These are phyloP conservation scores for Bruguiera sexangula DNA, from an alignment of 345 rosid species.

Conservation along the genomic window DNA sequence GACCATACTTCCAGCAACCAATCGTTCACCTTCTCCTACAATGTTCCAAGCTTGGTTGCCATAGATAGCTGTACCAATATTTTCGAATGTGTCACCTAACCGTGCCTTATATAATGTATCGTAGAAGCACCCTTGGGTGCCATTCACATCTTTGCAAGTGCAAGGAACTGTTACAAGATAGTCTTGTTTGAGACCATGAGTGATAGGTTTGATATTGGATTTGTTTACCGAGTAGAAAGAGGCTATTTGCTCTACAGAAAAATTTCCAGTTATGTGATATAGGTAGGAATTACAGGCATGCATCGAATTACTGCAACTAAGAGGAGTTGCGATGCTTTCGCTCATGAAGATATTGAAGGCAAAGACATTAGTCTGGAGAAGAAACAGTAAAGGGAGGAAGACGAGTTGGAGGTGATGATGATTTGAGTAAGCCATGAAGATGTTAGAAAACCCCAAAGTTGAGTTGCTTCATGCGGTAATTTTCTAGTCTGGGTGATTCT, in stretches of 20 bases:
- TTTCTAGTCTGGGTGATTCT: no score
- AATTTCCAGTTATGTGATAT: constrained; percentile 27
- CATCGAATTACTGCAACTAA: constrained; percentile 16
- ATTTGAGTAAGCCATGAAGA: constrained; percentile 2
- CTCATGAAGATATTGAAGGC: neutral
- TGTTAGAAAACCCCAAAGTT: neutral
- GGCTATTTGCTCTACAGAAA: constrained; percentile 18
- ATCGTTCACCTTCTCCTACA: constrained; percentile 9
- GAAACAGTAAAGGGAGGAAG: neutral
- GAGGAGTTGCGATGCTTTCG: constrained; percentile 23
- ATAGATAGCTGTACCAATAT: neutral
- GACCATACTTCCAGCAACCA: constrained; percentile 17
- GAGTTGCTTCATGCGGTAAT: neutral
- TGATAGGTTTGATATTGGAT: constrained; percentile 24
- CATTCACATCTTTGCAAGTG: constrained; percentile 35
- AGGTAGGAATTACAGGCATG: constrained; percentile 26
- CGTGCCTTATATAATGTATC: constrained; percentile 20
- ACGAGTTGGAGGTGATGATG: neutral
- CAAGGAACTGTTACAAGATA: constrained; percentile 34
- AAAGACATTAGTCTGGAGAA: neutral
- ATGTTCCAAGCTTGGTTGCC: constrained; percentile 32
- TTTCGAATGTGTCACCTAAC: constrained; percentile 11
- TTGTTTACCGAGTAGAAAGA: constrained; percentile 26
- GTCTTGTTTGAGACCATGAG: constrained; percentile 16
- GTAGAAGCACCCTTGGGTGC: constrained; percentile 29